Evolutionary conservation across 2,329 filamentous ascomycete genomes (phyloP).

Genomic region (Cladosporium sp.): DNA sequence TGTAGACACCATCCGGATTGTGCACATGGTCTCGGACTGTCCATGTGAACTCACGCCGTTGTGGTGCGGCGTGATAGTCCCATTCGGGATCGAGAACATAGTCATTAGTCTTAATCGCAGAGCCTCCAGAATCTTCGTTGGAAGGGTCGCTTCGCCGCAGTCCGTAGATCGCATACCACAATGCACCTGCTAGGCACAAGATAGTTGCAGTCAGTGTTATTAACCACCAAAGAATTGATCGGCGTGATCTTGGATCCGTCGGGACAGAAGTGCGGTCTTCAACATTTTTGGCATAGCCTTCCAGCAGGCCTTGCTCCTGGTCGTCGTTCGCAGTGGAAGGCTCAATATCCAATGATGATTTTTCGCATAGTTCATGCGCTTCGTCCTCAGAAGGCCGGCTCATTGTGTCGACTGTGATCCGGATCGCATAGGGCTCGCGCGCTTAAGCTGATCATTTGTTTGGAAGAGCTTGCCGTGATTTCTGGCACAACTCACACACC

Average conservation of each 20-base stretch:
- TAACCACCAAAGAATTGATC: background rate
- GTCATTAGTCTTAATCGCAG: slow-evolving; percentile 35
- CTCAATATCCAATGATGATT: background rate
- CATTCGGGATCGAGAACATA: slow-evolving; percentile 57
- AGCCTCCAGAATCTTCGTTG: background rate
- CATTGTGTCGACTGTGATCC: background rate
- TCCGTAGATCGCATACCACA: background rate
- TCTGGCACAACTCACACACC: too few species aligned
- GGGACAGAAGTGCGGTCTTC: background rate
- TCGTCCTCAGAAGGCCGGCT: background rate
- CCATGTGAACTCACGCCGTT: slow-evolving; percentile 58
- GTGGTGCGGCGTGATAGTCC: slow-evolving; percentile 49
- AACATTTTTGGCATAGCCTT: background rate
- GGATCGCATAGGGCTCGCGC: too few species aligned
- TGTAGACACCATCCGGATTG: slow-evolving; percentile 54
- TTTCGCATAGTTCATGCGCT: background rate
- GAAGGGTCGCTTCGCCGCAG: background rate
- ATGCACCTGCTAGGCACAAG: background rate
- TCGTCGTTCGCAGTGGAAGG: background rate
- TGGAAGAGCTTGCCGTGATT: too few species aligned
- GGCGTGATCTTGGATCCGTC: background rate
- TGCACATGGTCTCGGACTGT: slow-evolving; percentile 54
- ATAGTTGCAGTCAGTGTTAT: background rate
- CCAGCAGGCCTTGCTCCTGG: background rate
- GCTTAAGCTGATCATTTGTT: too few species aligned